phyloP scores from a whole-genome alignment of 352 stramenopile genomes.

The Globisporangium mamillatum region DNA sequence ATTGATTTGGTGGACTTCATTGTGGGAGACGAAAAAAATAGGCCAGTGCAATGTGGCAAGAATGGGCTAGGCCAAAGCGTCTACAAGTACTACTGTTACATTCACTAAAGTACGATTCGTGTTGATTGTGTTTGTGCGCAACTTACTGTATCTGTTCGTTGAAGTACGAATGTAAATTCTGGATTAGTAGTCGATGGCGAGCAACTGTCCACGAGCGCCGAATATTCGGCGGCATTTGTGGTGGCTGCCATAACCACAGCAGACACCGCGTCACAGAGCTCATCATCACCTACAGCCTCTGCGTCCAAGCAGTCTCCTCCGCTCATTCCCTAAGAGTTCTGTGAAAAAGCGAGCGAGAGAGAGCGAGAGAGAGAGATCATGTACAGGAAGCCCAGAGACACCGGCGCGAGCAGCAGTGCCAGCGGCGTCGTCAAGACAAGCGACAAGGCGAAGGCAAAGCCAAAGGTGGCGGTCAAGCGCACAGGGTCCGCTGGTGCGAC shows the following conservation, averaged over 20 bases:
- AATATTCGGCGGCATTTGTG: background rate
- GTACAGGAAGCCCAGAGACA: slow-evolving; percentile 14
- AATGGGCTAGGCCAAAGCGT: too few species aligned
- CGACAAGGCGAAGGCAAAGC: slow-evolving; percentile 13
- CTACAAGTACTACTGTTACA: too few species aligned
- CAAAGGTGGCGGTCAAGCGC: slow-evolving; percentile 19
- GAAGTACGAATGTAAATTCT: too few species aligned
- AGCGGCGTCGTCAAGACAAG: slow-evolving; percentile 2
- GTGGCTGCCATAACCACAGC: background rate
- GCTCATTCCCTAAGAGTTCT: background rate
- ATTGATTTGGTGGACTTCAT: too few species aligned
- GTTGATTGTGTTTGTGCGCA: too few species aligned
- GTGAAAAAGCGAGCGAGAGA: background rate
- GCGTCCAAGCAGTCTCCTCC: background rate
- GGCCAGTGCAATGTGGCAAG: too few species aligned
- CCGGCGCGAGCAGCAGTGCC: background rate
- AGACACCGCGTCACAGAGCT: background rate
- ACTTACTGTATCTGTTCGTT: too few species aligned
- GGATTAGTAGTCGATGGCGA: too few species aligned
- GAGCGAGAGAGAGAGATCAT: slow-evolving; percentile 2
- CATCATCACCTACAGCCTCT: background rate
- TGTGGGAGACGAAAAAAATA: too few species aligned
- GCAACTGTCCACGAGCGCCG: too few species aligned
- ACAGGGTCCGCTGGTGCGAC: background rate
- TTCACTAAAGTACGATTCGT: too few species aligned